Conservation (phyloP, 2,329 filamentous ascomycete species). For the Aciculosporium take region DNA sequence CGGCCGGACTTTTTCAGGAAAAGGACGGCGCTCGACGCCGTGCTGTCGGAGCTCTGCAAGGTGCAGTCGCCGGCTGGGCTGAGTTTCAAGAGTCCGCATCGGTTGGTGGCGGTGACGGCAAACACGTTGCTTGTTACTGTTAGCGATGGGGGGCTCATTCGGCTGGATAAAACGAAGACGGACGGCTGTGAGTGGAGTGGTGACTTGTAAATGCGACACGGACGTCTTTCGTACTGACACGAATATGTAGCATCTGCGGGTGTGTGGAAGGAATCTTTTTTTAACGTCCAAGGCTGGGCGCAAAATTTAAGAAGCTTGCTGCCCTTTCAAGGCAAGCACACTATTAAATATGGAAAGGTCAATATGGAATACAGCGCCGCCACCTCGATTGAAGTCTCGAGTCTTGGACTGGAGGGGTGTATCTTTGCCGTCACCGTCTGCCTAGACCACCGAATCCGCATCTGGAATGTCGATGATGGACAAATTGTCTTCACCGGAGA, state of each 20-base stretch:
- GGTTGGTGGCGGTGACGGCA: slow-evolving; percentile 59
- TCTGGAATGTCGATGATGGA: slow-evolving; percentile 79
- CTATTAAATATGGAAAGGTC: slow-evolving; percentile 46
- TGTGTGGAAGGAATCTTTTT: slow-evolving; percentile 57
- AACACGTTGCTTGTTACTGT: slow-evolving; percentile 68
- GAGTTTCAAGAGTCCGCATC: slow-evolving; percentile 64
- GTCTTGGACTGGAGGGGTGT: slow-evolving; percentile 33
- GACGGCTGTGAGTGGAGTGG: slow-evolving; percentile 29
- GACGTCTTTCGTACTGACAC: not conserved
- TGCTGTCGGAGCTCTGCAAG: slow-evolving; percentile 64
- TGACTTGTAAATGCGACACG: not conserved
- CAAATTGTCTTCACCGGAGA: slow-evolving; percentile 65
- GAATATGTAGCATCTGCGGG: slow-evolving; percentile 12
- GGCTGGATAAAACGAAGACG: slow-evolving; percentile 45
- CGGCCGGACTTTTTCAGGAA: slow-evolving; percentile 70
- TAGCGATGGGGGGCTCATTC: slow-evolving; percentile 62
- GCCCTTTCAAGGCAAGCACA: slow-evolving; percentile 50
- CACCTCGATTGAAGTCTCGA: slow-evolving; percentile 43
- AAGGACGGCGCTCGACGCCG: slow-evolving; percentile 53
- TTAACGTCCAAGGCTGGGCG: slow-evolving; percentile 59
- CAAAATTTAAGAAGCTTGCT: slow-evolving; percentile 52
- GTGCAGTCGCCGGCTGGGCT: slow-evolving; percentile 59
- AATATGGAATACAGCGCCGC: slow-evolving; percentile 55
- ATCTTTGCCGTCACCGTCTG: slow-evolving; percentile 64
- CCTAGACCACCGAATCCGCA: slow-evolving; percentile 74